Base-by-base conservation (phyloP, 2,329 filamentous ascomycete species). In the Nigrospora sphaerica region DNA sequence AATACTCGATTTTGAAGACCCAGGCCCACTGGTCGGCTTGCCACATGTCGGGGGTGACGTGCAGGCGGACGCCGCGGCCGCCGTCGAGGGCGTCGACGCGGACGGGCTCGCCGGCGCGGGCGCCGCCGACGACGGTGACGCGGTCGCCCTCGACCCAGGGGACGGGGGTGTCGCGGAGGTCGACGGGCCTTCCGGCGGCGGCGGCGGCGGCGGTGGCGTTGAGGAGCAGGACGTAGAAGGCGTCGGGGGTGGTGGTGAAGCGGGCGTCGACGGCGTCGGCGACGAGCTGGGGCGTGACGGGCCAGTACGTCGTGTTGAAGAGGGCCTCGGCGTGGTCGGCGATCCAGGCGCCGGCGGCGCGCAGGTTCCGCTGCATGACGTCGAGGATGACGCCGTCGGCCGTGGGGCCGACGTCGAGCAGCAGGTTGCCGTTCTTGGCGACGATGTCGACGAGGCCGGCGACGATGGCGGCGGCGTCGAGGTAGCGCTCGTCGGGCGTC, bases 331-430 rank as follows among this genome's bases (percentile, higher is more conserved):
- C 69, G 54, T 81, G 76, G 1, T 52, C 54, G 31, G 68, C 67
- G 45, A 81, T 78, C 78, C 77, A 81, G 1, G 43, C 51, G 0
- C 78, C 79, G 0, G 77, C 78, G 36, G 69, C 66, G 0, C 70
- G 64, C 14, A 83, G 58, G 50, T 72, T 69, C 1, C 64, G 57
- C 32, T 68, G 59, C 58, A 78, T 75, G 3, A 69, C 60, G 5
- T 72, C 65, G 4, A 75, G 62, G 33, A 83, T 75, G 1, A 66
- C 72, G 1, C 78, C 78, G 52, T 81, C 69, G 2, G 74, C 74
- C n/a, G 56, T 66, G 0, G 78, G 78, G 0, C 78, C 77, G 36
- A 81, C 66, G 46, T 81, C 74, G 0, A 81, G 65, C 44, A 81
- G 52, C 44, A 81, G 66, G 51, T 81, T 81, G 0, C 61, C 60